Percentiles rank a stretch among this genome's conserved stretches.
Conservation (phyloP, 2,329 filamentous ascomycete species). For the Penicillium sp. region DNA sequence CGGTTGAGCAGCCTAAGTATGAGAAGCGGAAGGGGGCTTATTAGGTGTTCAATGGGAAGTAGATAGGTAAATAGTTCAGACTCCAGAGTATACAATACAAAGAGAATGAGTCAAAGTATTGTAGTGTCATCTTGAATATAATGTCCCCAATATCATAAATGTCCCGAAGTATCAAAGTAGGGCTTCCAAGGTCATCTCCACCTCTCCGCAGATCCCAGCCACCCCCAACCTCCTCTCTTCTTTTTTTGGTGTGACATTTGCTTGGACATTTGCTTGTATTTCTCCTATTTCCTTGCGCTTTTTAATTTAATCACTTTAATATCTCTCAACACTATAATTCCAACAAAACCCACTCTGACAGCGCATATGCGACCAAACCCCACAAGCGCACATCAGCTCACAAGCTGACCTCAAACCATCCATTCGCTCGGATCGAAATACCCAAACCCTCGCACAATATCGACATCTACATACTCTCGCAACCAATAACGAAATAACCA, state of each 20-base stretch:
- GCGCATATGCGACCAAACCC: background rate
- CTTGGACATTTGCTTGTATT: background rate
- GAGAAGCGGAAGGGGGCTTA: slow-evolving; percentile 53
- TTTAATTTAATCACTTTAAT: background rate
- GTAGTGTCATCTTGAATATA: background rate
- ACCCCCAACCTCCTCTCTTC: slow-evolving; percentile 5
- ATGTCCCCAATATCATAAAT: background rate
- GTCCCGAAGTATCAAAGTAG: background rate
- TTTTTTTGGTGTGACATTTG: background rate
- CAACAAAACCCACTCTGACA: background rate
- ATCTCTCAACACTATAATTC: background rate
- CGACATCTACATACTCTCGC: background rate
- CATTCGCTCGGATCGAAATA: background rate
- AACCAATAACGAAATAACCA: background rate
- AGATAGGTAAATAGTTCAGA: background rate
- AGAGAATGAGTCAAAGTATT: background rate
- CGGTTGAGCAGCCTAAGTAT: slow-evolving; percentile 51
- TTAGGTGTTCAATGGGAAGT: slow-evolving; percentile 28
- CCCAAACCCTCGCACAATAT: background rate
- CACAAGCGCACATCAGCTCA: background rate
- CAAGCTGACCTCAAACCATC: background rate
- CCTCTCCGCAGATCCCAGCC: slow-evolving; percentile 12
- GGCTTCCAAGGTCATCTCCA: background rate
- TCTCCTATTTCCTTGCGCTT: background rate
- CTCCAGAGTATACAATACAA: background rate